Conservation (phyloP, 352 stramenopile species). For the Peronospora destructor region DNA sequence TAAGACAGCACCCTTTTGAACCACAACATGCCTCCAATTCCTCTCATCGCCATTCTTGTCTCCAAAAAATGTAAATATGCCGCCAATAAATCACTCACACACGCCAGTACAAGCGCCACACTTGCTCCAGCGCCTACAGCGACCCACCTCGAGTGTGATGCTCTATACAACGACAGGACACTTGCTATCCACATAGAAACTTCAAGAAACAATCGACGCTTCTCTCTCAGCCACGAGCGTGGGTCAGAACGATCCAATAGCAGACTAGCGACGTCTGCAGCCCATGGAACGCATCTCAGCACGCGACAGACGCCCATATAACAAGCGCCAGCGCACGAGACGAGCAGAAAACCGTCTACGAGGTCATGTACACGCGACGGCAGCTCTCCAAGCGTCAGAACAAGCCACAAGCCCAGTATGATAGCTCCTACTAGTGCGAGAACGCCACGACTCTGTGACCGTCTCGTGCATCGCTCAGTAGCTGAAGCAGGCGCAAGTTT, state of each 20-base stretch:
- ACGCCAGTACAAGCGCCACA: constrained; percentile 34
- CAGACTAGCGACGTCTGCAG: constrained; percentile 29
- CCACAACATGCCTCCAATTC: constrained; percentile 45
- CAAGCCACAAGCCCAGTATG: constrained; percentile 25
- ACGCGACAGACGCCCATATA: constrained; percentile 49
- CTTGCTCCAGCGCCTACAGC: constrained; percentile 40
- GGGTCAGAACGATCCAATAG: constrained; percentile 50
- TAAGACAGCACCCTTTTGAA: constrained; percentile 66
- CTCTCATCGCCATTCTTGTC: constrained; percentile 27
- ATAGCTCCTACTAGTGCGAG: constrained; percentile 27
- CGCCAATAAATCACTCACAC: constrained; percentile 48
- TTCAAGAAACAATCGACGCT: constrained; percentile 56
- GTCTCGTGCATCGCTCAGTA: constrained; percentile 1
- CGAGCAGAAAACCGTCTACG: constrained; percentile 47
- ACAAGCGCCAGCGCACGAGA: constrained; percentile 36
- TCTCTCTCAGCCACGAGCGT: constrained; percentile 43
- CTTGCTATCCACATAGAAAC: constrained; percentile 65
- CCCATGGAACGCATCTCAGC: constrained; percentile 17
- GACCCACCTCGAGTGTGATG: constrained; percentile 40
- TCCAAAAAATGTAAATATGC: constrained; percentile 54
- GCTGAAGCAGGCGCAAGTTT: constrained; percentile 12
- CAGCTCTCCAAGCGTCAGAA: constrained; percentile 25
- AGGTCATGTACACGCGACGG: constrained; percentile 39
- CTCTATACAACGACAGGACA: constrained; percentile 63
- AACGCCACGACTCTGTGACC: constrained; percentile 25